Evolutionary conservation across 2,329 filamentous ascomycete species (phyloP).

Genomic region (Pezicula rhizophila): DNA sequence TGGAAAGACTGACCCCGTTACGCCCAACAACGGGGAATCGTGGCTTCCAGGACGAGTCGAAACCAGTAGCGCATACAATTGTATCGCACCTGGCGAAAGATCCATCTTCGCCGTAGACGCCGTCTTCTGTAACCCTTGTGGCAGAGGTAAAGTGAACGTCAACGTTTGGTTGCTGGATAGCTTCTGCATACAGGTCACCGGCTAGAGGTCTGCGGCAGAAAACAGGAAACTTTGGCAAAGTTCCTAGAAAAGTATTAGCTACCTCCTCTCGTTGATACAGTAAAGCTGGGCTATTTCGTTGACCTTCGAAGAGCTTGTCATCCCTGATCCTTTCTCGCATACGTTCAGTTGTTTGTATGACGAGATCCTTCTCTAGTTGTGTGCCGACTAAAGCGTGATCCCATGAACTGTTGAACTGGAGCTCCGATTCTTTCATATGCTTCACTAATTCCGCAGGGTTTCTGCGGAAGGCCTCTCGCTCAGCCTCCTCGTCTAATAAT

Average conservation of each 20-base stretch:
- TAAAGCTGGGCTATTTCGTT: not conserved
- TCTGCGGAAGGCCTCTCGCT: slow-evolving; percentile 26
- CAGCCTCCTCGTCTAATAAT: not conserved
- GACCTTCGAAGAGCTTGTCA: not conserved
- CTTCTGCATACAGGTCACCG: slow-evolving; percentile 2
- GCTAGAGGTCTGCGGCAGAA: slow-evolving; percentile 5
- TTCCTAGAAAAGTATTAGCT: not conserved
- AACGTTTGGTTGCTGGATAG: not conserved
- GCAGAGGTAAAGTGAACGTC: not conserved
- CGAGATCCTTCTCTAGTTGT: not conserved
- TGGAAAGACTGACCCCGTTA: slow-evolving; percentile 1
- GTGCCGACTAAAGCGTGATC: slow-evolving; percentile 9
- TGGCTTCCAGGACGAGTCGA: slow-evolving; percentile 16
- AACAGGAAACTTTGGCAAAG: not conserved
- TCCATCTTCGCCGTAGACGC: not conserved
- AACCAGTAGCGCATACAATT: slow-evolving; percentile 27
- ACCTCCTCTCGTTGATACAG: not conserved
- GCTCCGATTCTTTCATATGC: slow-evolving; percentile 3
- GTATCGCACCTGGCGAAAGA: slow-evolving; percentile 17
- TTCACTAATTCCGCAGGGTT: slow-evolving; percentile 24
- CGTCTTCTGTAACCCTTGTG: not conserved
- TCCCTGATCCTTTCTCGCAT: not conserved
- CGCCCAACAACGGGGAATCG: slow-evolving; percentile 11
- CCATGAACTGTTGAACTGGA: slow-evolving; percentile 40
- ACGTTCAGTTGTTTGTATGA: not conserved